Percentiles rank a stretch among this genome's conserved stretches.
phyloP scores from a whole-genome alignment of 768 basidiomycete species.

The Tephrocybe rancida region DNA sequence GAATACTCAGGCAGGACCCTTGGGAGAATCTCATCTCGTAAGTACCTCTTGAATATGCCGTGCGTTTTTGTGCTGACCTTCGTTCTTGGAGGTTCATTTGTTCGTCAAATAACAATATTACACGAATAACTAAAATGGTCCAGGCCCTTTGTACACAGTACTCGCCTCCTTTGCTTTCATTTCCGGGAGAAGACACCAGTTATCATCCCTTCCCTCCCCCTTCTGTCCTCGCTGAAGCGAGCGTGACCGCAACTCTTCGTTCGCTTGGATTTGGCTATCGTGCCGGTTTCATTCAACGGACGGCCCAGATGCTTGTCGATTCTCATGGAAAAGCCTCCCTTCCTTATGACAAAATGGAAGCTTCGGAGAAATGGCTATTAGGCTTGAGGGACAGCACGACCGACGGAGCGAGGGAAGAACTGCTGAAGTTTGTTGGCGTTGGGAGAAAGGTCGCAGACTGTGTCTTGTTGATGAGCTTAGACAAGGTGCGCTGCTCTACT shows the following conservation, averaged over 20 bases:
- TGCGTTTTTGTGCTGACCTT: neutral
- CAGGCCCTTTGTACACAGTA: slow-evolving; percentile 78
- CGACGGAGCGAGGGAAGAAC: slow-evolving; percentile 65
- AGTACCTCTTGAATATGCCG: slow-evolving; percentile 31
- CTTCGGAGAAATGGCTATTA: slow-evolving; percentile 62
- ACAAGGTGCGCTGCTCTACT: slow-evolving; percentile 60
- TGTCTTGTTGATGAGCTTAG: slow-evolving; percentile 87
- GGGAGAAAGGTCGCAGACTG: slow-evolving; percentile 98
- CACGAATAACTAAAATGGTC: slow-evolving; percentile 93
- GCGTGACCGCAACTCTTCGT: slow-evolving; percentile 67
- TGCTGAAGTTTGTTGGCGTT: slow-evolving; percentile 87
- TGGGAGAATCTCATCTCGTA: slow-evolving; percentile 96
- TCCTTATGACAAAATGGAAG: slow-evolving; percentile 35
- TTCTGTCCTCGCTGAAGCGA: slow-evolving; percentile 57
- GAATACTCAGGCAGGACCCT: slow-evolving; percentile 90
- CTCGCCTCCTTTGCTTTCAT: slow-evolving; percentile 66
- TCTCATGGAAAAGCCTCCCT: slow-evolving; percentile 37
- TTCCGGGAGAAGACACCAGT: slow-evolving; percentile 33
- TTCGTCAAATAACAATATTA: slow-evolving; percentile 95
- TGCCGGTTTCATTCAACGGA: slow-evolving; percentile 84
- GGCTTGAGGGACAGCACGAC: slow-evolving; percentile 53
- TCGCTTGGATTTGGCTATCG: slow-evolving; percentile 94
- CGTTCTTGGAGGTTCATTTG: slow-evolving; percentile 87
- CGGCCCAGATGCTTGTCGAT: slow-evolving; percentile 76
- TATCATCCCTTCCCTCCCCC: slow-evolving; percentile 91